Evolutionary conservation across 352 stramenopile genomes (phyloP).

Genomic region (Phytophthora sp.): DNA sequence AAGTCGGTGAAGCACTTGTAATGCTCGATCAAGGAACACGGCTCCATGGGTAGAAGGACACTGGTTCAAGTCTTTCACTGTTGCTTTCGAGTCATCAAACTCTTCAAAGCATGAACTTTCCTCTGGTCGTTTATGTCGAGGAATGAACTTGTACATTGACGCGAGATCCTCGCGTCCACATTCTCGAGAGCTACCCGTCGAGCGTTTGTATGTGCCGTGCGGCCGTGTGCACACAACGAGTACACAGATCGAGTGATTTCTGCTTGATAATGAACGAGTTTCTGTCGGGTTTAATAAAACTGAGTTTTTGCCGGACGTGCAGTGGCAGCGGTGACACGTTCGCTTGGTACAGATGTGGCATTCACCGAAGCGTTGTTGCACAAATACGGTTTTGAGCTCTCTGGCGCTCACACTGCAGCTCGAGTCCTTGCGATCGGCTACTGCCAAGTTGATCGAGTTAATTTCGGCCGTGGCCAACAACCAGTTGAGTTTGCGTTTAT

Average conservation of each 20-base stretch:
- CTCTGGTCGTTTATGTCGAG: conserved; percentile 7
- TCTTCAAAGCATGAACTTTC: conserved; percentile 17
- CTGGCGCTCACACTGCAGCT: conserved; percentile 35
- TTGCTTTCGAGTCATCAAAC: conserved; percentile 20
- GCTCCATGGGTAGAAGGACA: background rate
- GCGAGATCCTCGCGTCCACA: conserved; percentile 23
- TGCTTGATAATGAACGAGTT: conserved; percentile 28
- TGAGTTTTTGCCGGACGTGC: conserved; percentile 36
- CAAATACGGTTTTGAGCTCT: conserved; percentile 21
- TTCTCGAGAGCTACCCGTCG: conserved; percentile 36
- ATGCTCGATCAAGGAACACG: conserved; percentile 24
- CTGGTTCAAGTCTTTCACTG: conserved; percentile 4
- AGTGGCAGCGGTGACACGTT: conserved; percentile 42
- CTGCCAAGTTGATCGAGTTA: conserved; percentile 11
- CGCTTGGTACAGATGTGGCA: conserved; percentile 36
- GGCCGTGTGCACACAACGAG: conserved; percentile 39
- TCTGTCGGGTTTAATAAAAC: conserved; percentile 29
- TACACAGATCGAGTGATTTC: conserved; percentile 38
- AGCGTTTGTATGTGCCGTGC: conserved; percentile 39
- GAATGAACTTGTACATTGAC: conserved; percentile 37
- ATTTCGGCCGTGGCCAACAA: conserved; percentile 25
- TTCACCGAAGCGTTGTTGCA: conserved; percentile 26
- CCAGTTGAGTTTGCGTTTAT: conserved; percentile 42
- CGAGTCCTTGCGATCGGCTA: conserved; percentile 4
- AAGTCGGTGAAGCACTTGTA: conserved; percentile 23